Evolutionary conservation across 805 yeast genomes (phyloP), one percentile per base, ranked within the genome.

Genomic region (Kuraishia piskuri): DNA sequence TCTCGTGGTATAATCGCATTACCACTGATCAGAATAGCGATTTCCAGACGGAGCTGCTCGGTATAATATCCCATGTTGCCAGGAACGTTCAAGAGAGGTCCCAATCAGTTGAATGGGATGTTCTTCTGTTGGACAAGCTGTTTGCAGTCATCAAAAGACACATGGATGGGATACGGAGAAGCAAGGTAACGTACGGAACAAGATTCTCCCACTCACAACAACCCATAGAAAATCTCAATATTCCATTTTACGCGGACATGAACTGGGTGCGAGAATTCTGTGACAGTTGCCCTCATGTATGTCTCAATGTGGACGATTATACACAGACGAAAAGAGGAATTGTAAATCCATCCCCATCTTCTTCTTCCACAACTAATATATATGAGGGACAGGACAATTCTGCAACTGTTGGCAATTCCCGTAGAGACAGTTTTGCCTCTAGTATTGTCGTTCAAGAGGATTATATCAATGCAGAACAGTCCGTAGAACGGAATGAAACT

Each of bases 1-100:
- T 69, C 21, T 61, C 69, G 9, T 78, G 82, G 80, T 79, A 79
- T 61, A 59, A 60, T 23, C 56, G 61, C 20, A 60, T 77, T 6
- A 66, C 79, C 0, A 49, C 59, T 22, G 63, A 61, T 45, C 73
- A 69, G 49, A 76, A 74, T 50, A 67, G 69, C 1, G 73, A 74
- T 49, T 71, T 81, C 51, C 57, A 68, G 9, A 58, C 53, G 20
- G 83, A 79, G 53, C 54, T 79, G 1, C 61, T 74, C 0, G 65
- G 63, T 21, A 61, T 72, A 1, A 54, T 69, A 9, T 75, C 79
- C 0, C 75, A 72, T 50, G 58, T 76, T 19, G 67, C 72, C 1
- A 63, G 75, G 48, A 64, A 68, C 24, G 46, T 77, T 10, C 79
- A 74, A 48, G 67, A 60, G 46, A 58, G 76, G 46, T 51, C 68